phyloP scores from a whole-genome alignment of 768 basidiomycete species.

The Fibroporia radiculosa region DNA sequence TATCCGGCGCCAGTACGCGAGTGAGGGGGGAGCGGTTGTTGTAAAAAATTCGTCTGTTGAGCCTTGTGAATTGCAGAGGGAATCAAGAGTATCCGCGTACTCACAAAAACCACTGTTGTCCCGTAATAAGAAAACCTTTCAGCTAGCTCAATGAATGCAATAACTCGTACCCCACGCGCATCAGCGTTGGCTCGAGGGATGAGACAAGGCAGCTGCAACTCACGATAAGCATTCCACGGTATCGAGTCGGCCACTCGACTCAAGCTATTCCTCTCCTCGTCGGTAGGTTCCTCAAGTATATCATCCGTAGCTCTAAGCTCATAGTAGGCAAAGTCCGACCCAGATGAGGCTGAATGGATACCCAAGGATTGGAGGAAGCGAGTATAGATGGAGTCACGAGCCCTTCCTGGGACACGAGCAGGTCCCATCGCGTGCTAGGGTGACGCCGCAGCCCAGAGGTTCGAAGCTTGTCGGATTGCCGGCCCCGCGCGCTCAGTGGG shows the following conservation, averaged over 20 bases:
- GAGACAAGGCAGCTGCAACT: constrained; percentile 3
- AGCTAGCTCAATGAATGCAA: constrained; percentile 59
- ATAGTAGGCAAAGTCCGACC: not conserved
- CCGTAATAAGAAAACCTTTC: constrained; percentile 64
- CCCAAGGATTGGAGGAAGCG: not conserved
- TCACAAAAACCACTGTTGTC: constrained; percentile 32
- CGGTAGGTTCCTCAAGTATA: constrained; percentile 56
- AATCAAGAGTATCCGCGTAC: constrained; percentile 7
- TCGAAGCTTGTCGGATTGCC: too few relatives aligned
- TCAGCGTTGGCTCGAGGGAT: constrained; percentile 1
- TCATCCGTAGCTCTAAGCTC: constrained; percentile 22
- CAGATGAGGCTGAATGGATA: not conserved
- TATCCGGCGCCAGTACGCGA: constrained; percentile 61
- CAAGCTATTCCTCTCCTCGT: constrained; percentile 49
- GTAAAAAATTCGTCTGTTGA: constrained; percentile 63
- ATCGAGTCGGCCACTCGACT: constrained; percentile 49
- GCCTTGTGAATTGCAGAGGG: not conserved
- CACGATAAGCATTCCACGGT: constrained; percentile 26
- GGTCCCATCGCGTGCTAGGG: too few relatives aligned
- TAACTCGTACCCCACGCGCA: constrained; percentile 31
- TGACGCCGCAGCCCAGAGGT: too few relatives aligned
- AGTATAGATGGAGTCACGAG: too few relatives aligned
- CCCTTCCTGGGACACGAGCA: too few relatives aligned
- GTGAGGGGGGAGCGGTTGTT: constrained; percentile 56
- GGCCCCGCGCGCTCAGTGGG: too few relatives aligned